Evolutionary conservation across 306 rosid genomes (phyloP).

Genomic region (Myrica gale): DNA sequence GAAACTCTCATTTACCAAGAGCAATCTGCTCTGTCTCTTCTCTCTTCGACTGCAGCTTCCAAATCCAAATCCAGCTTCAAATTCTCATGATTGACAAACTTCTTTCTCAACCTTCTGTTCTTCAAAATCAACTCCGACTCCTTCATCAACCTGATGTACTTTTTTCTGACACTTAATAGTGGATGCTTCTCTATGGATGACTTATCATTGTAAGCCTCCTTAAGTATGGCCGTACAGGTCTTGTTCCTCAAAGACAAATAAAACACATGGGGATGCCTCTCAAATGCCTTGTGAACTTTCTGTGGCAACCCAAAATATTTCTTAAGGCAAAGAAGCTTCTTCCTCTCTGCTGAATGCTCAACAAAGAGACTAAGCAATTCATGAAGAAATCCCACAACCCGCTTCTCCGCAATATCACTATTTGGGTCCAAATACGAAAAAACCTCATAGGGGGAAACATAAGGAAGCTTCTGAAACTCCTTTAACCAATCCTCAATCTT

Average conservation of each 20-base stretch:
- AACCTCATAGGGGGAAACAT: conserved; percentile 78
- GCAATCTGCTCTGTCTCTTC: conserved; percentile 28
- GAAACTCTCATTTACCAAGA: conserved; percentile 10
- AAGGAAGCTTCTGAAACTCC: conserved; percentile 81
- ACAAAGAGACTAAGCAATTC: conserved; percentile 78
- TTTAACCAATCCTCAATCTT: conserved; percentile 69
- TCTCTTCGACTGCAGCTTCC: conserved; percentile 40
- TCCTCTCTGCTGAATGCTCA: conserved; percentile 84
- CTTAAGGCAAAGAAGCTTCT: conserved; percentile 72
- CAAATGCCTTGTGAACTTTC: conserved; percentile 82
- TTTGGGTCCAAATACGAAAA: conserved; percentile 50
- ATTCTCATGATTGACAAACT: conserved; percentile 23
- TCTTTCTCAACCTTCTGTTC: conserved; percentile 51
- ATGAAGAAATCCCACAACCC: conserved; percentile 77
- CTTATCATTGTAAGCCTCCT: conserved; percentile 59
- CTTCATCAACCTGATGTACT: conserved; percentile 65
- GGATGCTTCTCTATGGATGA: conserved; percentile 67
- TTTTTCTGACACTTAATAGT: conserved; percentile 60
- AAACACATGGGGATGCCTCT: conserved; percentile 81
- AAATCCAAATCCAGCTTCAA: conserved; percentile 37
- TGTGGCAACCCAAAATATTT: conserved; percentile 77
- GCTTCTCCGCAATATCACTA: conserved; percentile 70
- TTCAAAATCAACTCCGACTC: conserved; percentile 53
- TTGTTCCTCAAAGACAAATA: conserved; percentile 68
- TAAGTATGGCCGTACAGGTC: conserved; percentile 80